Base-by-base conservation (phyloP, 331 rosid genomes). In the Ulmus americana region DNA sequence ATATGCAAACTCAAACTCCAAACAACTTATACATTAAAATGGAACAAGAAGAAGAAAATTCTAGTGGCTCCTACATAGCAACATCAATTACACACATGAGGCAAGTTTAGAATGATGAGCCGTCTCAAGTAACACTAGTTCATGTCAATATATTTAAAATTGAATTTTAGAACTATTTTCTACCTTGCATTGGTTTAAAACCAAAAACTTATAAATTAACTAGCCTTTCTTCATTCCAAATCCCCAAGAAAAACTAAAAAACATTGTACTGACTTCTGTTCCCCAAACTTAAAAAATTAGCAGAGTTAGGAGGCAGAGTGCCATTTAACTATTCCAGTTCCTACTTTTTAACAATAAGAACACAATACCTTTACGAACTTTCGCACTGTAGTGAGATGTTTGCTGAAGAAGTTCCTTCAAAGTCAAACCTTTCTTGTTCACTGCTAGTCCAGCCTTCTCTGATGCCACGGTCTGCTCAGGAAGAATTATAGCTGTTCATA, bases 381-480 rank as follows among this genome's bases (percentile, higher is more conserved):
- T 87, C 2, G 78, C 67, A 72, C 69, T 92, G 84, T 83, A 77
- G 76, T 89, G 98, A 14, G 95, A 89, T 55, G 97, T 80, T 67
- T 87, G 97, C 64, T 89, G 95, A 68, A 92, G 97, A 73, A 92
- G 95, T 75, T 92, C 95, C 65, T 89, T 92, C 70, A 92, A 80
- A 65, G 97, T 92, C 71, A 92, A 83, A 38, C 98, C 97, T 62
- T 83, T 92, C 77, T 83, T 89, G 85, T 82, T 87, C 67, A 92
- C 95, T 0, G 97, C 95, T 39, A 86, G 74, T 14, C 98, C 95
- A 2, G 55, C 79, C 83, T 83, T 92, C 79, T 89, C 91, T 0
- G 98, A 77, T 5, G 95, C 95, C 72, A 92, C 77, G 18, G 95
- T 89, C 85, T 87, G 98, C 80, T 92, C 98, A 7, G 97, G 98